phyloP scores from a whole-genome alignment of 2,329 filamentous ascomycete genomes.

The Xylaria sp. region DNA sequence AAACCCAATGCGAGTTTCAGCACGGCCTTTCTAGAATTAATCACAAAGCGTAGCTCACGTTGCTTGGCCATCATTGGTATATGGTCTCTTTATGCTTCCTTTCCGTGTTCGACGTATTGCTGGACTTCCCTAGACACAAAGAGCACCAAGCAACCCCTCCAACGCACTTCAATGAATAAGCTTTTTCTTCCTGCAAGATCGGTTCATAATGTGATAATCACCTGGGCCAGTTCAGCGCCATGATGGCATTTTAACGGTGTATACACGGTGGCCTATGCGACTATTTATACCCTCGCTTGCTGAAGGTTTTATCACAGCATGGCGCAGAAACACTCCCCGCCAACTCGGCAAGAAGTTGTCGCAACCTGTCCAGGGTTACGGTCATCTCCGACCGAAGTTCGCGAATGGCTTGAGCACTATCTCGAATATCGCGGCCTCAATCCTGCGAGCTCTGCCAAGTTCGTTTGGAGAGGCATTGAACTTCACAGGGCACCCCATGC shows the following conservation, averaged over 20 bases:
- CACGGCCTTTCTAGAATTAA: too few relatives aligned
- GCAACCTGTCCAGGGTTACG: constrained; percentile 17
- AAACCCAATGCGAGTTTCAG: too few relatives aligned
- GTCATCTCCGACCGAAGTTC: constrained; percentile 20
- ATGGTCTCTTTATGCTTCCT: not conserved
- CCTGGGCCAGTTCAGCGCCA: too few relatives aligned
- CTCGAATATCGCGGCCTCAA: constrained; percentile 26
- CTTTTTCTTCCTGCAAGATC: not conserved
- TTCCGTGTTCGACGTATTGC: not conserved
- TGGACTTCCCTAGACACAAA: not conserved
- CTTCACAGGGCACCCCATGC: constrained; percentile 10
- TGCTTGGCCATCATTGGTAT: not conserved
- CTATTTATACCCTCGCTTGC: not conserved
- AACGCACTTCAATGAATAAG: not conserved
- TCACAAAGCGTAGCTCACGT: too few relatives aligned
- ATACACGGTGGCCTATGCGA: too few relatives aligned
- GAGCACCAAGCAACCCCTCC: not conserved
- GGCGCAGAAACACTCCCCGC: not conserved
- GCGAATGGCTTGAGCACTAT: constrained; percentile 25
- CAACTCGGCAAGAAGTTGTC: constrained; percentile 14
- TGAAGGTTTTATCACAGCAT: not conserved
- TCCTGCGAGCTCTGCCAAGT: not conserved
- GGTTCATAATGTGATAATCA: too few relatives aligned
- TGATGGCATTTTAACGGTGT: too few relatives aligned
- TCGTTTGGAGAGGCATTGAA: constrained; percentile 27